Evolutionary conservation across 352 stramenopile genomes (phyloP).

Genomic region (Globisporangium alternatum): DNA sequence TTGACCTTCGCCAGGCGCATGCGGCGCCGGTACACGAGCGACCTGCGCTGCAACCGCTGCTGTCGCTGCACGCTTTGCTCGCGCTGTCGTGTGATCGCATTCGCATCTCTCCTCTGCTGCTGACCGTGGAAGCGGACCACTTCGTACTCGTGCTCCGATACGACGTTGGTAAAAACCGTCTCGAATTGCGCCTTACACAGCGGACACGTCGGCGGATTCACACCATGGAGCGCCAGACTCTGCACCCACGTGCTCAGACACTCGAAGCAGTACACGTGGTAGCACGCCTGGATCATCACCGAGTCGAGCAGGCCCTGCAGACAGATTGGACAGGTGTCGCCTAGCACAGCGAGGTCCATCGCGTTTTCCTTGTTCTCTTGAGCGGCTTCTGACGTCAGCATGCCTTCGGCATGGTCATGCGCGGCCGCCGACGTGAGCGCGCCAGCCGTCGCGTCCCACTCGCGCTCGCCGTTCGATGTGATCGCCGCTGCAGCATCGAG

Average conservation of each 20-base stretch:
- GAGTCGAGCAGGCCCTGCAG: slow-evolving; percentile 52
- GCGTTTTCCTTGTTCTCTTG: slow-evolving; percentile 22
- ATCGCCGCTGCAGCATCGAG: slow-evolving; percentile 7
- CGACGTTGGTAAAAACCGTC: slow-evolving; percentile 54
- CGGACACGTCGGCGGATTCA: slow-evolving; percentile 51
- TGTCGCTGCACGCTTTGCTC: slow-evolving; percentile 14
- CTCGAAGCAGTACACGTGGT: slow-evolving; percentile 73
- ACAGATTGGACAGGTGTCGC: slow-evolving; percentile 72
- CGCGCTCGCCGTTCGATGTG: slow-evolving; percentile 8
- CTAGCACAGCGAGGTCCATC: slow-evolving; percentile 51
- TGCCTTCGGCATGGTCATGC: slow-evolving; percentile 10
- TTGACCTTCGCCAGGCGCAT: slow-evolving; percentile 58
- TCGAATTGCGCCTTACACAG: slow-evolving; percentile 69
- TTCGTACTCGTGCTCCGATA: slow-evolving; percentile 60
- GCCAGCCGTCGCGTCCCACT: slow-evolving; percentile 19
- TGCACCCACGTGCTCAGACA: slow-evolving; percentile 63
- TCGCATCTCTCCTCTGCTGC: slow-evolving; percentile 8
- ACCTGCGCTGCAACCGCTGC: slow-evolving; percentile 29
- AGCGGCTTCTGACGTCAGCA: slow-evolving; percentile 9
- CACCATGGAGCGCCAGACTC: slow-evolving; percentile 54
- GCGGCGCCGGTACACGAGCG: slow-evolving; percentile 50
- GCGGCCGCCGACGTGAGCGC: slow-evolving; percentile 19
- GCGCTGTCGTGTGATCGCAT: slow-evolving; percentile 16
- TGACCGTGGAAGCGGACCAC: slow-evolving; percentile 46
- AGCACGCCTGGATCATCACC: slow-evolving; percentile 59